Percentiles rank a stretch among this genome's conserved stretches.
Conservation (phyloP, 352 stramenopile genomes). For the Phytopythium kandeliae region DNA sequence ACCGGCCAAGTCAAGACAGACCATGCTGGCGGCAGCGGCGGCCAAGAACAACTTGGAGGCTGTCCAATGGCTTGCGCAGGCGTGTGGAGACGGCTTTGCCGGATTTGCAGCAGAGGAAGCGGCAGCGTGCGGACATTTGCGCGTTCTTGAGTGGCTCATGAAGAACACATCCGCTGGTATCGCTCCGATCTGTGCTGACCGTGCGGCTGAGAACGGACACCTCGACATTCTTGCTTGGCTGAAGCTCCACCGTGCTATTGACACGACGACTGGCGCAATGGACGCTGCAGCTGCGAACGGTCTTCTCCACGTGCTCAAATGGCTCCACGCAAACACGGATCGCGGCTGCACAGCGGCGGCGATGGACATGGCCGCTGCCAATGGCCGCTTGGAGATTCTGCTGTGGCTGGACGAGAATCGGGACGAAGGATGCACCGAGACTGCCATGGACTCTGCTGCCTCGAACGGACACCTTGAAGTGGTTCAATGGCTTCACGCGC, state of each 20-base stretch:
- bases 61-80: constrained; percentile 13
- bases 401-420: constrained; percentile 20
- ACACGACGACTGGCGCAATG: constrained; percentile 13
- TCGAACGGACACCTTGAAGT: constrained; percentile 13
- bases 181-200: constrained; percentile 13
- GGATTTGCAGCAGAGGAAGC: constrained; percentile 13
- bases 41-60: constrained; percentile 10
- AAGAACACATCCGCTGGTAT: constrained; percentile 9
- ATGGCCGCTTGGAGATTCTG: constrained; percentile 13
- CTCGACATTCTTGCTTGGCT: constrained; percentile 17
- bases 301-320: constrained; percentile 16
- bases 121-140: constrained; percentile 15
- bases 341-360: constrained; percentile 5
- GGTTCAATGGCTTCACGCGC: constrained; percentile 13
- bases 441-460: constrained; percentile 5
- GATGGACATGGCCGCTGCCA: constrained; percentile 5
- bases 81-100: constrained; percentile 11
- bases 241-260: constrained; percentile 9
- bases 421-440: constrained; percentile 10
- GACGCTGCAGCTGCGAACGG: constrained; percentile 16
- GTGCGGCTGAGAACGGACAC: constrained; percentile 12
- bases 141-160: constrained; percentile 13
- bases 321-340: constrained; percentile 16
- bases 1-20: constrained; percentile 9
- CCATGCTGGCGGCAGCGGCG: constrained; percentile 12